Percentiles rank a stretch among this genome's conserved stretches.
Evolutionary conservation across 331 rosid species (phyloP).

Genomic region (Rhamnella rubrinervis): DNA sequence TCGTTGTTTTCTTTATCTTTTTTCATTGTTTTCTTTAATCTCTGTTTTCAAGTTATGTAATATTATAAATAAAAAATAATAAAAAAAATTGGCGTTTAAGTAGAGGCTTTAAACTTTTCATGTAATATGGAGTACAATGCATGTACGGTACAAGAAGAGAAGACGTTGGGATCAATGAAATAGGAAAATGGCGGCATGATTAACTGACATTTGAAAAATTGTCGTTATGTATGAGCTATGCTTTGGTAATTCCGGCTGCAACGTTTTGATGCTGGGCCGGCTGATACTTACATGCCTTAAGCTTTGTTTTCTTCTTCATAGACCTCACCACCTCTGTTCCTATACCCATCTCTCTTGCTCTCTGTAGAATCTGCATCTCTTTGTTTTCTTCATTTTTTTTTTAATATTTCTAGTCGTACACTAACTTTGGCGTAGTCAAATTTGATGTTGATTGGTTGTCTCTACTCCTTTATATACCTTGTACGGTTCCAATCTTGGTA

Average conservation of each 20-base stretch:
- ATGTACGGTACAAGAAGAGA: constrained; percentile 2
- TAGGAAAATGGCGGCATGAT: constrained; percentile 17
- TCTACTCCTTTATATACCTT: constrained; percentile 1
- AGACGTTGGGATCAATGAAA: constrained; percentile 7
- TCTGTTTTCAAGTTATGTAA: too few species aligned
- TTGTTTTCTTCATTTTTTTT: constrained; percentile 29
- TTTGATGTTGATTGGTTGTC: constrained; percentile 5
- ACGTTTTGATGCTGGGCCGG: constrained; percentile 7
- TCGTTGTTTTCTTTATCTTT: too few species aligned
- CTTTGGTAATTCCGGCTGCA: not conserved
- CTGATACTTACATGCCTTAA: not conserved
- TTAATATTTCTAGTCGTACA: not conserved
- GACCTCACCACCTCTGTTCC: not conserved
- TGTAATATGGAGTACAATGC: not conserved
- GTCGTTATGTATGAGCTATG: not conserved
- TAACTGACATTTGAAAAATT: not conserved
- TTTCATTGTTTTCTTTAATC: too few species aligned
- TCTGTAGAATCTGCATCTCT: not conserved
- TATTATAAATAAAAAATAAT: too few species aligned
- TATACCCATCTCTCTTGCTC: not conserved
- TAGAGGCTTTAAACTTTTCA: too few species aligned
- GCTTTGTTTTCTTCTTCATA: not conserved
- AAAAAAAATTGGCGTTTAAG: too few species aligned
- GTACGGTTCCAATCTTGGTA: constrained; percentile 6
- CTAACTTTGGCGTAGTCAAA: constrained; percentile 12